Percentiles rank a stretch among this genome's conserved stretches.
Conservation (phyloP, 164 flowering plant genomes). For the Liriodendron chinense region DNA sequence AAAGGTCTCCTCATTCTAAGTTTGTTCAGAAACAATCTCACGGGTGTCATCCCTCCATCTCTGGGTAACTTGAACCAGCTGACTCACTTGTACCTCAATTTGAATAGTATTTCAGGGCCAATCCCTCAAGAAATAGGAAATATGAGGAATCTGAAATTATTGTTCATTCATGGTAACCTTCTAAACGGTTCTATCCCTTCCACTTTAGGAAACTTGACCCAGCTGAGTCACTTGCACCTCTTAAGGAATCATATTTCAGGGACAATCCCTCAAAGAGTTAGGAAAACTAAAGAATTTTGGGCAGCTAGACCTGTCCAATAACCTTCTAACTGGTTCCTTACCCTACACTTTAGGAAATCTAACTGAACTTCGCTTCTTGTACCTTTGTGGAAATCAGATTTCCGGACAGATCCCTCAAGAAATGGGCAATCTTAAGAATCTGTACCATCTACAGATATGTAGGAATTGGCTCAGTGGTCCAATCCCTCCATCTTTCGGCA, state of each 20-base stretch:
- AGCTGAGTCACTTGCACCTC: background rate
- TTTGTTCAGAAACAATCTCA: conserved; percentile 8
- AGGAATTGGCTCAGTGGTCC: background rate
- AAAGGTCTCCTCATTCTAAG: conserved; percentile 5
- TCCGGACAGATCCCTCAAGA: background rate
- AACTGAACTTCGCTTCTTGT: background rate
- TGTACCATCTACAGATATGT: background rate
- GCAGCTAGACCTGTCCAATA: background rate
- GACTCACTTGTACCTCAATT: background rate
- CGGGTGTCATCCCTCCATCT: conserved; percentile 16
- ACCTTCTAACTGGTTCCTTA: background rate
- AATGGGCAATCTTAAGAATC: background rate
- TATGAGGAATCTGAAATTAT: background rate
- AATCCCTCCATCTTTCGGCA: background rate
- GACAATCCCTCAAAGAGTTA: background rate
- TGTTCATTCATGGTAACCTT: background rate
- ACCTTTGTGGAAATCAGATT: background rate
- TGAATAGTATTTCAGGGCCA: conserved; percentile 9
- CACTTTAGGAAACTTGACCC: background rate
- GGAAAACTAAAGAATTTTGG: background rate
- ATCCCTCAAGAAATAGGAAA: conserved; percentile 28
- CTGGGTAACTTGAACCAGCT: conserved; percentile 20
- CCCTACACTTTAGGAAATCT: background rate
- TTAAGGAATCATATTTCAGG: background rate
- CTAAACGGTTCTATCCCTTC: background rate